phyloP scores from a whole-genome alignment of 2,329 filamentous ascomycete species.

The Teratosphaeria nubilosa region DNA sequence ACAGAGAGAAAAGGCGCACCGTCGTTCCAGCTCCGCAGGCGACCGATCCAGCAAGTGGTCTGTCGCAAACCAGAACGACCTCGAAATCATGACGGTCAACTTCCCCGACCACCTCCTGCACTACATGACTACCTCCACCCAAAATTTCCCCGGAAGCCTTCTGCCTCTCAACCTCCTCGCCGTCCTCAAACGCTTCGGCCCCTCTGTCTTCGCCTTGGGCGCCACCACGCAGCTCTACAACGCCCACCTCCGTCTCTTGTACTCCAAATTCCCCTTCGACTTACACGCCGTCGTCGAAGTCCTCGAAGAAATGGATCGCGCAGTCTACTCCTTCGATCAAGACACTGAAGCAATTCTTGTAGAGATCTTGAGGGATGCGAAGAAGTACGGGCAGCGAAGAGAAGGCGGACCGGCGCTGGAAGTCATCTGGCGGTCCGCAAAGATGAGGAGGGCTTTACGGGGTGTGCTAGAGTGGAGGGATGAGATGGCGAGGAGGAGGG shows the following conservation, averaged over 20 bases:
- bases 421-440: slow-evolving; percentile 24
- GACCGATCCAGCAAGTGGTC: background rate
- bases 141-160: slow-evolving; percentile 50
- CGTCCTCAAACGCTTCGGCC: slow-evolving; percentile 55
- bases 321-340: slow-evolving; percentile 49
- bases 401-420: slow-evolving; percentile 9
- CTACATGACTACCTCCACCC: slow-evolving; percentile 28
- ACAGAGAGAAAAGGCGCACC: background rate
- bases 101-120: slow-evolving; percentile 12
- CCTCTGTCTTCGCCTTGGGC: slow-evolving; percentile 61
- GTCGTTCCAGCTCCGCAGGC: background rate
- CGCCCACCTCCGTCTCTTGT: slow-evolving; percentile 52
- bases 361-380: slow-evolving; percentile 22
- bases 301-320: slow-evolving; percentile 55
- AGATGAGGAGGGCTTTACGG: slow-evolving; percentile 16
- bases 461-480: slow-evolving; percentile 24
- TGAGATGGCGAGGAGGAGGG: slow-evolving; percentile 21
- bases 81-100: slow-evolving; percentile 6
- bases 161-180: slow-evolving; percentile 54
- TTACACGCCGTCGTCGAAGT: slow-evolving; percentile 44
- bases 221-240: slow-evolving; percentile 62
- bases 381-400: slow-evolving; percentile 6
- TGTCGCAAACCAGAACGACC: slow-evolving; percentile 1
- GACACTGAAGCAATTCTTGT: slow-evolving; percentile 35
- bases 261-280: slow-evolving; percentile 49